phyloP scores from a whole-genome alignment of 495 filamentous ascomycete genomes.

The Sporormia fimetaria region DNA sequence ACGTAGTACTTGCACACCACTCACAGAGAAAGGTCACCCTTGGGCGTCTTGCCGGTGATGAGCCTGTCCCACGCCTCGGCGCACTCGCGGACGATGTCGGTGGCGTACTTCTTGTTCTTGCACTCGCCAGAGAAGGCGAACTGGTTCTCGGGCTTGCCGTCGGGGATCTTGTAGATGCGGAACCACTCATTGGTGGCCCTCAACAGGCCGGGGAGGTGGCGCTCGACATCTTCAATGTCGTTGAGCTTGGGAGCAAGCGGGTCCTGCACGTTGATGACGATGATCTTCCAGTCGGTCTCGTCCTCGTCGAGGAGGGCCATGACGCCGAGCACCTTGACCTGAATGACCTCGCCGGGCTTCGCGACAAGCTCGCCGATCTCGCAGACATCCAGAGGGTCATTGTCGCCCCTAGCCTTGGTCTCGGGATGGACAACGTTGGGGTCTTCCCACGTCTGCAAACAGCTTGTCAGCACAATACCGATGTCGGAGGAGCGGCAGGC shows the following conservation, averaged over 20 bases:
- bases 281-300: constrained; percentile 99
- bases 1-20: constrained; percentile 27
- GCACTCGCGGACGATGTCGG: constrained; percentile 90
- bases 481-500: constrained; percentile 24
- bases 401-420: constrained; percentile 99
- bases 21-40: constrained; percentile 72
- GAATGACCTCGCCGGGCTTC: constrained; percentile 92
- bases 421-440: constrained; percentile 90
- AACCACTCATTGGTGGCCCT: constrained; percentile 99
- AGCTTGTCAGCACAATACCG: constrained; percentile 18
- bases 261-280: constrained; percentile 97
- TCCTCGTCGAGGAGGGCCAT: constrained; percentile 99
- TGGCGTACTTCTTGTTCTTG: constrained; percentile 99
- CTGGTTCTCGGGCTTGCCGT: constrained; percentile 99
- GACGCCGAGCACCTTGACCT: constrained; percentile 97
- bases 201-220: constrained; percentile 91
- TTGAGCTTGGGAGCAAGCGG: constrained; percentile 92
- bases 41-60: constrained; percentile 71
- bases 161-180: constrained; percentile 99
- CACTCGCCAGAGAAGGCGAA: constrained; percentile 99
- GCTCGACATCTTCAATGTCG: constrained; percentile 98
- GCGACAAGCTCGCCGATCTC: constrained; percentile 98
- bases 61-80: constrained; percentile 94
- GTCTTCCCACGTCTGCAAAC: constrained; percentile 89
- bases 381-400: constrained; percentile 98